Evolutionary conservation across 1,139 yeast species (phyloP).

Genomic region (Yamadazyma pseudoaaseri): DNA sequence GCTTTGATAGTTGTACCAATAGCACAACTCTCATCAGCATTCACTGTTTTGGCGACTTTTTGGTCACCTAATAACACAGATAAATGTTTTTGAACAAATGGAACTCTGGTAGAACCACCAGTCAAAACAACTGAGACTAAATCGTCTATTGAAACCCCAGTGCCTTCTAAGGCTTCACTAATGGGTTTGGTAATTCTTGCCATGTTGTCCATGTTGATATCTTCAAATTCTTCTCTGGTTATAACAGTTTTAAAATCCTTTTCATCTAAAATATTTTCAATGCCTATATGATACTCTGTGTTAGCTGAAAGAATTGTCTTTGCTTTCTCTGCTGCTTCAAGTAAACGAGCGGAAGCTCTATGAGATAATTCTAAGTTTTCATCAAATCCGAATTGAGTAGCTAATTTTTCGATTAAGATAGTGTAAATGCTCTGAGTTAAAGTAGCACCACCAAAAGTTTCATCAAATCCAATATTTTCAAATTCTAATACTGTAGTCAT

Average conservation of each 20-base stretch:
- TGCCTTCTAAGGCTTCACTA: constrained; percentile 44
- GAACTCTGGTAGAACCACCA: constrained; percentile 94
- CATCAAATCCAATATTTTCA: constrained; percentile 70
- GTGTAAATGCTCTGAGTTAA: constrained; percentile 67
- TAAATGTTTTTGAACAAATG: constrained; percentile 70
- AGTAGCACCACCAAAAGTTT: constrained; percentile 68
- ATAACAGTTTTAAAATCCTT: constrained; percentile 66
- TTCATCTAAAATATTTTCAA: constrained; percentile 71
- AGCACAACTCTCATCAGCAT: constrained; percentile 94
- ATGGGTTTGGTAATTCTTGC: constrained; percentile 56
- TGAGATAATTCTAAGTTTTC: constrained; percentile 39
- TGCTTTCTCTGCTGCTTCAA: constrained; percentile 85
- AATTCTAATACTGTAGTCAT: constrained; percentile 51
- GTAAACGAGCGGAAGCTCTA: constrained; percentile 64
- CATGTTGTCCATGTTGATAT: constrained; percentile 41
- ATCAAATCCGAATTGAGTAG: constrained; percentile 37
- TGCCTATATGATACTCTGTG: constrained; percentile 65
- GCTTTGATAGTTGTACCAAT: constrained; percentile 87
- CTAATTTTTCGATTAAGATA: constrained; percentile 57
- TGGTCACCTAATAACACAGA: constrained; percentile 56
- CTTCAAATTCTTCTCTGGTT: constrained; percentile 80
- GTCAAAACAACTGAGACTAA: constrained; percentile 72
- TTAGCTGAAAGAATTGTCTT: constrained; percentile 87
- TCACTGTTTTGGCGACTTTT: constrained; percentile 78
- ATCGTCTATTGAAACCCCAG: constrained; percentile 30